Evolutionary conservation across 2,329 filamentous ascomycete species (phyloP), one percentile per base, ranked within the genome.

Genomic region (Metarhizium rileyi): DNA sequence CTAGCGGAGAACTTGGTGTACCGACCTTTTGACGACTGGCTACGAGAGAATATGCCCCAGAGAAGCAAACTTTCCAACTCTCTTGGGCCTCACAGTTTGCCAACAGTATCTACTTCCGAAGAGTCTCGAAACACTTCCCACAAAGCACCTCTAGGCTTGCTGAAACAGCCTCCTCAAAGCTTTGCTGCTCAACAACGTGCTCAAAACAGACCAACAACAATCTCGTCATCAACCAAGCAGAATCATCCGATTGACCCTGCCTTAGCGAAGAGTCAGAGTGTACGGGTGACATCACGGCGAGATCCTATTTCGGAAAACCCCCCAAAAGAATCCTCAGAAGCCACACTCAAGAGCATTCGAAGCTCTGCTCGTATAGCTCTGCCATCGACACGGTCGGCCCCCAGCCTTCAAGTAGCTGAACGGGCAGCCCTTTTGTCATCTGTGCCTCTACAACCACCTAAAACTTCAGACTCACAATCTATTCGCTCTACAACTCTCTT

Each of bases 141-240:
- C 52, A 63, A 63, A 46, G 61, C 62, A 1, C 66, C 70, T 0
- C 63, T 69, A 0, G 71, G 70, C 4, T 63, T 80, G 5, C 61
- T 81, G 22, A 70, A 73, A 33, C 75, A 72, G 33, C 77, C 73
- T 2, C 78, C 78, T 9, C 80, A 84, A 59, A 84, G 81, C 60
- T 84, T 83, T 62, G 81, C 81, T 12, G 81, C 81, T 3, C 81
- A 84, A 56, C 81, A 84, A 56, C 69, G 81, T 55, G 77, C 78
- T 23, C 79, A 81, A 53, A 71, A 71, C 55, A 72, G 71, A 50
- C 73, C 77, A 5, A 52, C 62, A 4, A 53, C 59, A 9, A 20
- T n/a, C 18, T 47, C 55, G 20, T 42, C 59, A 16, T 45, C 57
- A 16, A 48, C 58, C 16, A 66, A 53, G 38, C 47, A 63, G 6